Evolutionary conservation across 2,329 filamentous ascomycete genomes (phyloP), one percentile per base, ranked within the genome.

Genomic region (Nakataea oryzae): DNA sequence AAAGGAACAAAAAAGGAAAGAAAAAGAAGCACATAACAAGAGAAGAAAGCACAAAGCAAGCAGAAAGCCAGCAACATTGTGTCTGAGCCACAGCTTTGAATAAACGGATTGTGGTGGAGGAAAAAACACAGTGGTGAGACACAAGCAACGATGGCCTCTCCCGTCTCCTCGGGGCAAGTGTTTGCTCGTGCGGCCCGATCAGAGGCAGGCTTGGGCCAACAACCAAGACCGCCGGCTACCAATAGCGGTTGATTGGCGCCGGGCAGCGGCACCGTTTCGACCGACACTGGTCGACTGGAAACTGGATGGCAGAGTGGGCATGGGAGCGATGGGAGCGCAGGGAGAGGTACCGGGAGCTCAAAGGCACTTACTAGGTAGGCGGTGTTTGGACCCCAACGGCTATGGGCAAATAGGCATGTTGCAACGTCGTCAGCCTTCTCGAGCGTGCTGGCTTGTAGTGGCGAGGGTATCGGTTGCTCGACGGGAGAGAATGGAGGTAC

Each of bases 1-100:
- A 54, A 30, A 32, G 27, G 59, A 60, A 47, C 29, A 55, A 27
- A 57, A 62, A 64, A 64, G 57, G 24, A 27, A 30, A 21, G 34
- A n/a, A 28, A 47, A 26, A 58, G 26, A 9, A n/a, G 11, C 11
- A 11, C 30, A 30, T 5, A 30, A 11, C 5, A 30, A 30, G 11
- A 30, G 11, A 30, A 30, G 11, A 30, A 30, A 30, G 30, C 6
- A 11, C 24, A n/a, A 9, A 50, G 6, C 21, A 13, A n/a, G 21
- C 21, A 47, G 24, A 5, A 47, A 47, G 8, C 34, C 4, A n/a
- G 13, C 6, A 5, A 4, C 21, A 4, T n/a, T 50, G 41, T n/a
- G 41, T 6, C 21, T 24, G 21, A 21, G 17, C 17, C 6, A 13
- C 41, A 3, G n/a, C n/a, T n/a, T n/a, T n/a, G n/a, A n/a, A n/a